Percentiles rank a stretch among this genome's conserved stretches.
Evolutionary conservation across 768 basidiomycete species (phyloP).

Genomic region (Lentinula edodes): DNA sequence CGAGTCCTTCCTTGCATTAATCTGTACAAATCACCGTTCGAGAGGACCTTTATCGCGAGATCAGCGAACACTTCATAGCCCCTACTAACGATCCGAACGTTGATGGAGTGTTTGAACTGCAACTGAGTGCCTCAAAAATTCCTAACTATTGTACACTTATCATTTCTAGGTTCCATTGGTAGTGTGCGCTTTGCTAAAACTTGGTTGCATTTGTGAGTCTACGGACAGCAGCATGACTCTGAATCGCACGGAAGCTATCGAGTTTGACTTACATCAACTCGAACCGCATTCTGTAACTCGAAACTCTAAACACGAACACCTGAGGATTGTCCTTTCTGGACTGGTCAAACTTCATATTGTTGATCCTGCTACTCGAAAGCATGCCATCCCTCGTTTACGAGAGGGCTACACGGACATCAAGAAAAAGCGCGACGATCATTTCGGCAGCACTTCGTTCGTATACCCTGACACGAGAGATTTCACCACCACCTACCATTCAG

Average conservation of each 20-base stretch:
- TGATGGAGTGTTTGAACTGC: conserved; percentile 90
- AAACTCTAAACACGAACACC: conserved; percentile 56
- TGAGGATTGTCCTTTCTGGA: conserved; percentile 68
- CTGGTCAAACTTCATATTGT: conserved; percentile 79
- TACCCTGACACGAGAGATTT: conserved; percentile 66
- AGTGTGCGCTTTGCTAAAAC: conserved; percentile 71
- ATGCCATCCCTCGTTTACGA: conserved; percentile 71
- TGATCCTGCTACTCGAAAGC: conserved; percentile 83
- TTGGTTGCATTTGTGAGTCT: conserved; percentile 79
- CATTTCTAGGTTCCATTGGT: conserved; percentile 67
- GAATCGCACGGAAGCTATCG: conserved; percentile 74
- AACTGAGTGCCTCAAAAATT: conserved; percentile 44
- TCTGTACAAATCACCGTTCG: conserved; percentile 80
- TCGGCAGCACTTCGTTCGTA: conserved; percentile 42
- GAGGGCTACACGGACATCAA: conserved; percentile 66
- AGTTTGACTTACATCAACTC: conserved; percentile 81
- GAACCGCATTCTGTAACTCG: conserved; percentile 54
- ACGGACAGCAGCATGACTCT: conserved; percentile 66
- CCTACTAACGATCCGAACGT: conserved; percentile 92
- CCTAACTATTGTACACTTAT: background rate
- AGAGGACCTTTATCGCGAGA: conserved; percentile 79
- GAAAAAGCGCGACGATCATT: conserved; percentile 39
- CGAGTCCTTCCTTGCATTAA: conserved; percentile 71
- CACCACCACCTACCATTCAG: conserved; percentile 69
- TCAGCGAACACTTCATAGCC: conserved; percentile 88